Base-by-base conservation (phyloP, 768 basidiomycete genomes). In the Psilocybe cubensis region DNA sequence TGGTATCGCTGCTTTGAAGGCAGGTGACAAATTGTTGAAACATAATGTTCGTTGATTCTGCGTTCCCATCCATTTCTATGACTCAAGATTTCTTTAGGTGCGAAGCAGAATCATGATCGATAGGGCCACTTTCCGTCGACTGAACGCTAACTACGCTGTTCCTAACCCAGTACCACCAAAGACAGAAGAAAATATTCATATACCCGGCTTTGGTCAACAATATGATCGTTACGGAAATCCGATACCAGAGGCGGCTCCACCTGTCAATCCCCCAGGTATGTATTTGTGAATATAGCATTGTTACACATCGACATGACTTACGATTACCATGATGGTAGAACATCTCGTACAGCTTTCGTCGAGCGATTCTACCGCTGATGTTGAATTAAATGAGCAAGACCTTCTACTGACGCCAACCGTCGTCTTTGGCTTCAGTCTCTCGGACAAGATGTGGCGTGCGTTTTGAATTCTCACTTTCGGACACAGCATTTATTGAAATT, bases 41-140 rank as follows among this genome's bases (percentile, higher is more conserved):
- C 83, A 83, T 54, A 83, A 79, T 54, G 84, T 86, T 42, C 56
- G 74, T 66, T 12, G 20, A 51, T 18, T 9, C 24, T 24, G 41
- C 29, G 27, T 29, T 43, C 6, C 48, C 43, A 12, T 27, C 64
- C 18, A 53, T 48, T 7, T 25, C 38, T 18, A 12, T 45, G 11
- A 20, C 43, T 3, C 14, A 14, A 9, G 14, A 17, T 14, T 18
- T 45, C 38, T 25, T 0, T 56, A 85, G 84, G 76, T 86, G 38
- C 78, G 74, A 40, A 78, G 84, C 41, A 74, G 86, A 17, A 79
- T 87, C 53, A 86, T 88, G 83, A 71, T 88, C 41, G 86, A 88
- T 63, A 69, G 83, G 75, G 77, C 73, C 3, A 81, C 79, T 3
- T 87, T 87, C 75, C 76, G 77, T 44, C 75, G 79, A 31, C 65